Percentiles rank a stretch among this genome's conserved stretches.
phyloP scores from a whole-genome alignment of 306 rosid genomes.

The Ormosia emarginata region DNA sequence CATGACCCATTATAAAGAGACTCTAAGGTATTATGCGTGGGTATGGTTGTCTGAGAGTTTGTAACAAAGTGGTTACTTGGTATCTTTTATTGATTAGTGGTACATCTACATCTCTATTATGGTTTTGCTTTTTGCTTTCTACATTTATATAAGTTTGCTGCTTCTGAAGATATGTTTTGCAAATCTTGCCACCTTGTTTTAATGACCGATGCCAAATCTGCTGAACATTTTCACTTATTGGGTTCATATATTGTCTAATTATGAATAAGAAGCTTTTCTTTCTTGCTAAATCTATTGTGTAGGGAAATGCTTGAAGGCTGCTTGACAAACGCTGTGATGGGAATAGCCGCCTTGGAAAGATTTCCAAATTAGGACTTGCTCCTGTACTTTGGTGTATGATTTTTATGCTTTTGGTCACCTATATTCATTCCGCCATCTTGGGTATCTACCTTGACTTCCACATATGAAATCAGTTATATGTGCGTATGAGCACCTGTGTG shows the following conservation, averaged over 20 bases:
- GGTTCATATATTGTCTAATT: no score
- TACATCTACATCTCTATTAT: neutral
- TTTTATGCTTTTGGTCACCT: conserved; percentile 71
- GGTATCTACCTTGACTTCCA: no score
- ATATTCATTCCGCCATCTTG: conserved; percentile 72
- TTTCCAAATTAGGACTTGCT: conserved; percentile 86
- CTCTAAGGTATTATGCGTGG: neutral
- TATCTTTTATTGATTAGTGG: no score
- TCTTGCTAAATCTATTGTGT: conserved; percentile 17
- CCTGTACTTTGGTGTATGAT: conserved; percentile 82
- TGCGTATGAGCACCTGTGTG: neutral
- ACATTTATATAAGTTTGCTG: neutral
- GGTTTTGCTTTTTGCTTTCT: neutral
- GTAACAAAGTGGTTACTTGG: neutral
- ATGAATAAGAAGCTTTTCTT: no score
- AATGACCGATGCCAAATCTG: neutral
- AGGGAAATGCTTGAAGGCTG: conserved; percentile 92
- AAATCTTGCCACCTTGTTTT: neutral
- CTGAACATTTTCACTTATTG: neutral
- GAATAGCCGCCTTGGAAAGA: no score
- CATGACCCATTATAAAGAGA: neutral
- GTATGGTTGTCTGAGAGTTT: neutral
- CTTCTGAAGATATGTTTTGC: neutral
- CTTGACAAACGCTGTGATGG: conserved; percentile 86
- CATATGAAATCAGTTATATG: no score